Evolutionary conservation across 2,329 filamentous ascomycete species (phyloP).

Genomic region (Emmonsia crescens): DNA sequence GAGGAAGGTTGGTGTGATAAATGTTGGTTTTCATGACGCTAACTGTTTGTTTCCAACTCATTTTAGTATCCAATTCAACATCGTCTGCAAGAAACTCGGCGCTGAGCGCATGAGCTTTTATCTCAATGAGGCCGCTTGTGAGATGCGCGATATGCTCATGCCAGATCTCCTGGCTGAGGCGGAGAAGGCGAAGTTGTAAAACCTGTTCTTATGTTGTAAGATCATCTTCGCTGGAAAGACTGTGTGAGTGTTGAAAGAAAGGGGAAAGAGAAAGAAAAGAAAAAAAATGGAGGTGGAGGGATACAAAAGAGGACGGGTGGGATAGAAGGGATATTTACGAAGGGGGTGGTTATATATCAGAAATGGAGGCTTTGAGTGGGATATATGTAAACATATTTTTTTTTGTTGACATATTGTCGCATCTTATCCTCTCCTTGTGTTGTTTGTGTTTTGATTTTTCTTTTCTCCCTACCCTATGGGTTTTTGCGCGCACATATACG

Average conservation of each 20-base stretch:
- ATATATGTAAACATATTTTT: no score
- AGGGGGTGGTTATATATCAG: no score
- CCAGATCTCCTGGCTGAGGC: constrained; percentile 57
- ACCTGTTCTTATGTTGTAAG: not conserved
- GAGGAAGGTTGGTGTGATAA: no score
- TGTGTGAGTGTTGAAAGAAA: not conserved
- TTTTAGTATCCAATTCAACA: constrained; percentile 85
- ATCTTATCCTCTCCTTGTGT: no score
- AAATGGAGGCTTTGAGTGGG: no score
- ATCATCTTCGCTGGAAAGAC: not conserved
- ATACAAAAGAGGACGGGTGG: not conserved
- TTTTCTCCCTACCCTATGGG: not conserved
- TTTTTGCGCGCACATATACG: not conserved
- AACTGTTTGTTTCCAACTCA: constrained; percentile 9
- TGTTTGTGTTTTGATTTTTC: not conserved
- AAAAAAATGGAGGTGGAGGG: not conserved
- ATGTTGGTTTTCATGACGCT: not conserved
- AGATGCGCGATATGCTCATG: constrained; percentile 76
- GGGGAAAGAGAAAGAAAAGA: no score
- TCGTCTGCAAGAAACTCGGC: constrained; percentile 86
- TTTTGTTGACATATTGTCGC: no score
- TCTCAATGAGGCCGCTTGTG: constrained; percentile 82
- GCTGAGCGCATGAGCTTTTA: constrained; percentile 92
- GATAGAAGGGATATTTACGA: no score
- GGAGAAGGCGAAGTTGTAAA: constrained; percentile 78